Evolutionary conservation across 768 basidiomycete genomes (phyloP).

Genomic region (Amanita rubescens): DNA sequence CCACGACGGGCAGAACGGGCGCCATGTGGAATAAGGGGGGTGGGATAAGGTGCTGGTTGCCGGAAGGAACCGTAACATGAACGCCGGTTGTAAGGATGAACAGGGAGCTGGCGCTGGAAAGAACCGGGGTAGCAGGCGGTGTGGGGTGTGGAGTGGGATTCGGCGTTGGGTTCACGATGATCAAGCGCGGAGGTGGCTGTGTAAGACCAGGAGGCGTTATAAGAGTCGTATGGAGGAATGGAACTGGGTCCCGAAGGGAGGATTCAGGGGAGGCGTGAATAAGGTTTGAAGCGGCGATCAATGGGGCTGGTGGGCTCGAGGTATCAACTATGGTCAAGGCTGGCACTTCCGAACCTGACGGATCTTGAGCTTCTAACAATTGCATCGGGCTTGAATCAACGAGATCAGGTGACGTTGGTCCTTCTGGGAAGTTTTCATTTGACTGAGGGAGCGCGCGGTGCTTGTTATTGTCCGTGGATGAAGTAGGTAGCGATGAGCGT

Average conservation of each 20-base stretch:
- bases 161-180: slow-evolving; percentile 71
- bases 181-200: slow-evolving; percentile 41
- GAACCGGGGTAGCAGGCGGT: slow-evolving; percentile 61
- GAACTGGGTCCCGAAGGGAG: slow-evolving; percentile 2
- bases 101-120: slow-evolving; percentile 9
- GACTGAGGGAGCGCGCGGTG: not conserved
- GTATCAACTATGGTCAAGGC: slow-evolving; percentile 5
- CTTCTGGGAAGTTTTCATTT: not conserved
- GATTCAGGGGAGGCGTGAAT: slow-evolving; percentile 2
- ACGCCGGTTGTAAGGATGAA: not conserved
- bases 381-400: not conserved
- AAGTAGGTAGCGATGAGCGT: slow-evolving; percentile 1
- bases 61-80: not conserved
- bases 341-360: slow-evolving; percentile 7
- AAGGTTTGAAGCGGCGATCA: slow-evolving; percentile 7
- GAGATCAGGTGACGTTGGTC: not conserved
- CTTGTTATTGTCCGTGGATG: slow-evolving; percentile 1
- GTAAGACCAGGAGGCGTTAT: slow-evolving; percentile 7
- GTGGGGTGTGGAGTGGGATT: slow-evolving; percentile 75
- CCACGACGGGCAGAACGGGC: not conserved
- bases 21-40: slow-evolving; percentile 5
- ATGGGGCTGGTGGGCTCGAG: slow-evolving; percentile 1
- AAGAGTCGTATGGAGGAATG: slow-evolving; percentile 10
- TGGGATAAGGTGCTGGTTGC: slow-evolving; percentile 7
- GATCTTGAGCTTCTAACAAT: slow-evolving; percentile 5